Evolutionary conservation across 768 basidiomycete genomes (phyloP).

Genomic region (Kwoniella pini): DNA sequence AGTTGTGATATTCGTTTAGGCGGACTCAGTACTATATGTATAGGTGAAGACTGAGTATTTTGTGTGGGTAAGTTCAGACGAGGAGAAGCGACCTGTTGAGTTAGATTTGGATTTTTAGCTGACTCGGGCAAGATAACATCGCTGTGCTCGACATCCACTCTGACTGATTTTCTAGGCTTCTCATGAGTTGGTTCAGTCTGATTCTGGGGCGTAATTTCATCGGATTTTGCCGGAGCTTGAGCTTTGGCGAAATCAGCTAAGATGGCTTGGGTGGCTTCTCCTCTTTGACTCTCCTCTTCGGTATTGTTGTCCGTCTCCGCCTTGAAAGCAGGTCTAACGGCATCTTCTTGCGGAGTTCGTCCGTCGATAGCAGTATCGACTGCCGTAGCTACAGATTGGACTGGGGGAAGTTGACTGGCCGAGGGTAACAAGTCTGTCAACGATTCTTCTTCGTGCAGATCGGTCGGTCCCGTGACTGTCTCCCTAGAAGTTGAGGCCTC

Average conservation of each 20-base stretch:
- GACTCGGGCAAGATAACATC: not conserved
- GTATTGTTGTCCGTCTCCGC: not conserved
- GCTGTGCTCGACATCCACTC: not conserved
- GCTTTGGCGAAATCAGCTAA: constrained; percentile 7
- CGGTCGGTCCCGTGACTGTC: not conserved
- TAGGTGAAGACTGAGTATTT: constrained; percentile 1
- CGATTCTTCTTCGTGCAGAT: not conserved
- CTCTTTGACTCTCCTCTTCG: not conserved
- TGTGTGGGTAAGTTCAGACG: not conserved
- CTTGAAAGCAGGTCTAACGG: not conserved
- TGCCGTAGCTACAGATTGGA: not conserved
- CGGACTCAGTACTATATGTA: constrained; percentile 13
- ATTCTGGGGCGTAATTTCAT: not conserved
- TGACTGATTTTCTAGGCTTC: not conserved
- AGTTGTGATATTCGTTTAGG: constrained; percentile 3
- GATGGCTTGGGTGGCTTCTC: constrained; percentile 12
- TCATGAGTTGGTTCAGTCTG: not conserved
- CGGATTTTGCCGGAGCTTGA: not conserved
- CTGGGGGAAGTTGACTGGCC: not conserved
- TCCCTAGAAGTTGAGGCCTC: too few species aligned
- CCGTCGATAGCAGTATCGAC: too few species aligned
- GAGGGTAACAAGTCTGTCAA: not conserved
- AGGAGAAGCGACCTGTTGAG: not conserved
- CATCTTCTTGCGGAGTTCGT: not conserved
- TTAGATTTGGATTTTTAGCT: not conserved